Conservation (phyloP, 257 asterid species). For the Solanum bukasovii region DNA sequence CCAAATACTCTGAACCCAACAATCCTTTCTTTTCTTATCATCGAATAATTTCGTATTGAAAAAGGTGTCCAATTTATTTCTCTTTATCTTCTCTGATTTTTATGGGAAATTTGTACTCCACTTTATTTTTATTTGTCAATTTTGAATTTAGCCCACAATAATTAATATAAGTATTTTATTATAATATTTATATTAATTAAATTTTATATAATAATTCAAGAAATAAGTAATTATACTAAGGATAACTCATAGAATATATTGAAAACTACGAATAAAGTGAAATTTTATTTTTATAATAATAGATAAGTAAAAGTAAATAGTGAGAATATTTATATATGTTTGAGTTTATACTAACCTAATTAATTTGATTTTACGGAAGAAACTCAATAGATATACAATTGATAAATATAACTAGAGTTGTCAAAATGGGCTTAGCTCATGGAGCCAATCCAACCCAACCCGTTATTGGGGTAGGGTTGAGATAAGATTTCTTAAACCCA, state of each 20-base stretch:
- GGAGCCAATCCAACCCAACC: too few relatives aligned
- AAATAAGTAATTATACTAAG: too few relatives aligned
- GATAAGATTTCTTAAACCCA: too few relatives aligned
- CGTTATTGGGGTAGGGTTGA: too few relatives aligned
- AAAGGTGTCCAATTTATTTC: not conserved
- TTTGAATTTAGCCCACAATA: too few relatives aligned
- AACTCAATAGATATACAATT: not conserved
- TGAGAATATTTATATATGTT: not conserved
- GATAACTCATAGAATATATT: too few relatives aligned
- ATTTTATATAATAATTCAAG: too few relatives aligned
- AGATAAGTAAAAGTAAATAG: not conserved
- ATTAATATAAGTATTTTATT: too few relatives aligned
- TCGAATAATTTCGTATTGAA: not conserved
- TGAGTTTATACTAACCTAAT: not conserved
- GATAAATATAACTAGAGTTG: not conserved
- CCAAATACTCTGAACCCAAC: not conserved
- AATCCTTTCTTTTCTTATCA: not conserved
- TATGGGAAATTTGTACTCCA: not conserved
- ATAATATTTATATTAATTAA: too few relatives aligned
- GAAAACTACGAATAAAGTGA: too few relatives aligned
- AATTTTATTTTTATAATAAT: too few relatives aligned
- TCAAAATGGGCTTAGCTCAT: too few relatives aligned
- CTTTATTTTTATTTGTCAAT: not conserved
- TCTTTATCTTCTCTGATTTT: not conserved
- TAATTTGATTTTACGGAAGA: not conserved